Evolutionary conservation across 2,329 filamentous ascomycete species (phyloP), one percentile per base, ranked within the genome.

Genomic region (Chrysoporthe puriensis): DNA sequence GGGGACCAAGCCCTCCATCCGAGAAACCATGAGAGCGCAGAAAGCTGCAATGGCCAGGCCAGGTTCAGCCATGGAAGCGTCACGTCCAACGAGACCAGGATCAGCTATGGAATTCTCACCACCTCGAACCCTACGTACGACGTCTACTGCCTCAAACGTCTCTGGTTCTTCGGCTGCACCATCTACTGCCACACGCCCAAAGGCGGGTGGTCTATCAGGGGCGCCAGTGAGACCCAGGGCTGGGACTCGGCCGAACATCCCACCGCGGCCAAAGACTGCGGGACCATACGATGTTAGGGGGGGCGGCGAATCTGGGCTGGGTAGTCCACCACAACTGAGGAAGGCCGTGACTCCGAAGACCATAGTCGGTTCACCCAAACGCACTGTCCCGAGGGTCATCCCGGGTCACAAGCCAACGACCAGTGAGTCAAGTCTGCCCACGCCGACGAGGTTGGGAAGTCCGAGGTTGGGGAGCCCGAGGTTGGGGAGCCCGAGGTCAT

Each of bases 21-120:
- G 92, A 71, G 94, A 97, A 74, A 85, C 92, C 3, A 94, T 97
- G 84, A 81, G 93, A 74, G 94, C 93, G 6, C 91, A 95, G 75
- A 94, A 93, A 79, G 93, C 63, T 59, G 43, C 54, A 14, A 40
- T 65, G 18, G 52, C 63, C 9, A 42, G 63, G n/a, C 63, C 63
- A n/a, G 63, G 63, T 54, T 65, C 83, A 73, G 87, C 86, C 36
- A 72, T 87, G 72, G 80, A 84, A 46, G 76, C 82, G 63, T 84
- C 63, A 64, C 76, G 88, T 1, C 87, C 86, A 13, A 75, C 83
- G 34, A 81, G 88, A 9, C 88, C 88, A 1, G 88, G 86, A 11
- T 90, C 88, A 44, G 87, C 88, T 64, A 89, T 90, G 88, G 83
- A 85, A 50, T 83, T 90, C 66, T 86, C 87, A 4, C 85, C 86